Base-by-base conservation (phyloP, 2,329 filamentous ascomycete species). In the Purpureocillium takamizusanense region DNA sequence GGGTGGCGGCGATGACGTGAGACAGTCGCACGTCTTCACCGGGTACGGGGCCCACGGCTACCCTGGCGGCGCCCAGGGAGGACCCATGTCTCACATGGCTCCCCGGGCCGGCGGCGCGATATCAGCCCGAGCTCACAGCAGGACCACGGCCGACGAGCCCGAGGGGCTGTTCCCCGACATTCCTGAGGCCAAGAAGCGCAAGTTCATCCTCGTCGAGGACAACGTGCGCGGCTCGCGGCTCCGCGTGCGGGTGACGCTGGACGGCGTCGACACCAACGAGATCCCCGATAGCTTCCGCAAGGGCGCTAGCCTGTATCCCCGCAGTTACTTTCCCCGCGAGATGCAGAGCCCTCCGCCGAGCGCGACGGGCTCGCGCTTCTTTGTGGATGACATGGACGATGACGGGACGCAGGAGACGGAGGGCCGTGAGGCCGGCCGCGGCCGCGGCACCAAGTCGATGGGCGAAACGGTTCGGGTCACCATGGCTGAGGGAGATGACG, bases 201-300 rank as follows among this genome's bases (percentile, higher is more conserved):
- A 95, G 62, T 97, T 97, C 61, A 95, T 97, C 50, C 76, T 97
- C 9, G 88, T 97, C 21, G 89, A 95, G 48, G 90, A 97, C 59
- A 81, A 78, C 37, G 83, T 88, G 45, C 82, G 86, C 28, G 83
- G 83, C 37, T 82, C 78, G 36, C 78, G 88, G 31, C 81, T 95
- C 2, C 81, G 90, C 13, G 89, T 97, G 33, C 83, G 89, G 44
- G 89, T 95, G 37, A 92, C 85, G 46, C 78, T 98, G n/a, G 87
- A 95, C 55, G 81, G 82, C 33, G 88, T 95, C 50, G 84, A 95
- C 57, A 94, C 92, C 67, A 83, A 89, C 53, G 90, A 97, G 62
- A 94, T 97, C 55, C 90, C 90, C 1, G 90, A 97, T 60, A 92
- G 86, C 13, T 95, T 95, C 66, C 85, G 90, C 48, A 88, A 88